Evolutionary conservation across 208 protist genomes (phyloP), one percentile per base, ranked within the genome.

Genomic region (Angomonas deanei): DNA sequence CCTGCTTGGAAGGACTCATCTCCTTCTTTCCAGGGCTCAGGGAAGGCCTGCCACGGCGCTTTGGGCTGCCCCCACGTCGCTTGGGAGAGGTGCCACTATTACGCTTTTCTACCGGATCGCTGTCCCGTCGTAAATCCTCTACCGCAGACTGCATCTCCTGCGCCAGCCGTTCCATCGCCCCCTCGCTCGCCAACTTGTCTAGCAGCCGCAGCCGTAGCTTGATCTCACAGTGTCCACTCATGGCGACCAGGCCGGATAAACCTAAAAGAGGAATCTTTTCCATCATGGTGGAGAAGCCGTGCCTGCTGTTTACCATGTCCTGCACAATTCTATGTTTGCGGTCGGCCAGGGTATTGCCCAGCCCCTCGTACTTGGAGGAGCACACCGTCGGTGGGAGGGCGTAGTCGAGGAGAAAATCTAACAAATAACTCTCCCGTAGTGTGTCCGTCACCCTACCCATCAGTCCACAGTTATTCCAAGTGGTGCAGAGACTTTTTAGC

Each of bases 341-440:
- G 38, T 86, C 75, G n/a, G 62, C 57, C 26, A 93, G 60, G 3
- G 74, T 66, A 32, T 56, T 68, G 17, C 63, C 32, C 8, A 96
- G 67, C 49, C 84, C 90, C 55, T 93, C 90, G 69, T 92, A 96
- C 53, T 83, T 84, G 1, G 76, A 56, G 36, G 90, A 96, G 68
- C 90, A 96, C 34, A 96, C 90, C 11, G 90, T 74, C 2, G 90
- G 90, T 10, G 90, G 90, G 5, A 96, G 74, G 5, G 84, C 86
- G n/a, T 70, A 83, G 65, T 96, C 90, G n/a, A 96, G 72, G 15
- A 96, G 68, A 38, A 91, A 93, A 64, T 96, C 86, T 11, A 80
- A 62, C 50, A 90, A 66, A 58, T 93, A 96, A 59, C 83, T 88
- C 52, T 88, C 79, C 32, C 74, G 74, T 69, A 91, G 65, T 3